phyloP scores from a whole-genome alignment of 1,284 basidiomycete genomes.

The Ustilago nuda region DNA sequence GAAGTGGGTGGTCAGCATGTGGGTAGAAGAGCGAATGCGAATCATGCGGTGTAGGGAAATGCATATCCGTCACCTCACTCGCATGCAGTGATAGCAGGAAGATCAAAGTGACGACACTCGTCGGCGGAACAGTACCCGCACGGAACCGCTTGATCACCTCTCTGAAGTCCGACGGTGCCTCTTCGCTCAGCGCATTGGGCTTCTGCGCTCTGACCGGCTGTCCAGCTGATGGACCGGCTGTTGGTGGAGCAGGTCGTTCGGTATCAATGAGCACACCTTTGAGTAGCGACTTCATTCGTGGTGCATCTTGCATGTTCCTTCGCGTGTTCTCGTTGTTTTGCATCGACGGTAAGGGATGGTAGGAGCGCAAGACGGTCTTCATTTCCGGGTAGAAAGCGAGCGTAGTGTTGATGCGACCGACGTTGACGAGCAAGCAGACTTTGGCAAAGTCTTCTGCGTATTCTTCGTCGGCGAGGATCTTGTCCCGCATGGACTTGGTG shows the following conservation, averaged over 20 bases:
- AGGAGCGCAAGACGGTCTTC: slow-evolving; percentile 82
- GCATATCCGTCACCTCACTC: slow-evolving; percentile 56
- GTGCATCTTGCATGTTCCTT: slow-evolving; percentile 83
- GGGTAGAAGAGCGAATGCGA: slow-evolving; percentile 66
- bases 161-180: slow-evolving; percentile 59
- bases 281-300: slow-evolving; percentile 80
- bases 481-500: slow-evolving; percentile 86
- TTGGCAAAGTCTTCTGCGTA: slow-evolving; percentile 84
- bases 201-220: slow-evolving; percentile 43
- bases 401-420: slow-evolving; percentile 92
- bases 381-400: slow-evolving; percentile 83
- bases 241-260: slow-evolving; percentile 72
- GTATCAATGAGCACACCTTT: slow-evolving; percentile 81
- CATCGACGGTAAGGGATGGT: slow-evolving; percentile 83
- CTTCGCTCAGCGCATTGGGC: slow-evolving; percentile 54
- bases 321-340: slow-evolving; percentile 75
- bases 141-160: slow-evolving; percentile 59
- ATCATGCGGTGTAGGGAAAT: slow-evolving; percentile 62
- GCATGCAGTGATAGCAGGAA: slow-evolving; percentile 62
- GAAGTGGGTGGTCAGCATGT: slow-evolving; percentile 55
- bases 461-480: slow-evolving; percentile 80
- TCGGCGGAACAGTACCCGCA: slow-evolving; percentile 49
- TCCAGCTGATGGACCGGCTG: slow-evolving; percentile 53
- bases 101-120: slow-evolving; percentile 65
- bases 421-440: slow-evolving; percentile 84